Base-by-base conservation (phyloP, 106 monocot species). In the Dendrobium chrysotoxum region DNA sequence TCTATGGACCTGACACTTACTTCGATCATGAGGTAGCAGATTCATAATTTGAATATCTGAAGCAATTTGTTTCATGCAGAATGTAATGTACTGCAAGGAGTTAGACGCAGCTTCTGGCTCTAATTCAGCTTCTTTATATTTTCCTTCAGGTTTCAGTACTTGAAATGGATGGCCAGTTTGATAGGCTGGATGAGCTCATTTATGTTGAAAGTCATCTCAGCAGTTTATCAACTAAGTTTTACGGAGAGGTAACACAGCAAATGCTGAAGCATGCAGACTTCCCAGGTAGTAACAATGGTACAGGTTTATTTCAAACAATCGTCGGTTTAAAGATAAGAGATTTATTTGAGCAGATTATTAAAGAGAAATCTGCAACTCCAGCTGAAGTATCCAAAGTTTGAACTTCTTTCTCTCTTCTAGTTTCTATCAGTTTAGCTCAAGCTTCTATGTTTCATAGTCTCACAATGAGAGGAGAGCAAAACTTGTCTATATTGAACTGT, bases 111-210 rank as follows among this genome's bases (percentile, higher is more conserved):
- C 3, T 6, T 38, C 13, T 28, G 6, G 0, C 2, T 1, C 11
- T 38, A 16, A 13, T 16, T 71, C 1, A 28, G 35, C 71, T 71
- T 71, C 15, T 35, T 50, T 50, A 11, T 50, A 2, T 50, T 13
- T 16, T 12, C 46, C 5, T 17, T 13, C 42, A 98, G 97, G 97
- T 98, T 23, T 98, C 97, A 20, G 88, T 94, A 15, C 21, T 98
- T 82, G 97, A 98, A 84, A 98, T 98, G 97, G 97, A 98, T 77
- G 97, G 97, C 50, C 92, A 92, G 70, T 98, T 98, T 46, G 97
- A 98, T 85, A 92, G 89, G 89, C 72, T 98, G 77, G 97, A 98
- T 57, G 97, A 98, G 77, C 92, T 98, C 57, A 98, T 98, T 54
- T 98, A 98, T 66, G 94, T 98, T 5, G 97, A 98, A 82, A 94